phyloP scores from a whole-genome alignment of 768 basidiomycete genomes.

The Coprinellus micaceus region DNA sequence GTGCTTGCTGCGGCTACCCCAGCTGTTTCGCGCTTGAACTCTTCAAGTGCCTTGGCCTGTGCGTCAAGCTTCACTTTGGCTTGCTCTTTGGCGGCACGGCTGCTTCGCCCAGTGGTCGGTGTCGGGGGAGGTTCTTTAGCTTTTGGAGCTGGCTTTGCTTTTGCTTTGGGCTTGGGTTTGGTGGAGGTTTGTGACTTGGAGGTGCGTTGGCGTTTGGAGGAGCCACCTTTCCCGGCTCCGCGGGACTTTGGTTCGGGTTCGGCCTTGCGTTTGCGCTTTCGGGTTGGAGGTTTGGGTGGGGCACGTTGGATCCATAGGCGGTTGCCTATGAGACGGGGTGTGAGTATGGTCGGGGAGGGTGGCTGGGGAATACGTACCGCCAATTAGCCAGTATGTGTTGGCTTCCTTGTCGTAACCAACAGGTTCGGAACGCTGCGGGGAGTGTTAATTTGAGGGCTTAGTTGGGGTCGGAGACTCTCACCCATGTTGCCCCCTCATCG shows the following conservation, averaged over 20 bases:
- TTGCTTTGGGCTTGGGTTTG: slow-evolving; percentile 10
- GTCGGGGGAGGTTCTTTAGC: not conserved
- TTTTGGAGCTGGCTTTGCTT: slow-evolving; percentile 7
- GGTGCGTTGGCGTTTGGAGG: slow-evolving; percentile 21
- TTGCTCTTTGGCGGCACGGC: slow-evolving; percentile 65
- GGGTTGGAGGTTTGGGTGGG: slow-evolving; percentile 45
- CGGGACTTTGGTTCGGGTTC: too few species aligned
- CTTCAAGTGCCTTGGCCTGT: slow-evolving; percentile 66
- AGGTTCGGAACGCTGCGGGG: slow-evolving; percentile 71
- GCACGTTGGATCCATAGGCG: slow-evolving; percentile 85
- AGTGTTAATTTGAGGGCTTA: slow-evolving; percentile 3
- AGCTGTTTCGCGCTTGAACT: slow-evolving; percentile 52
- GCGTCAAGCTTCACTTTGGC: slow-evolving; percentile 67
- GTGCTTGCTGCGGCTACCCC: slow-evolving; percentile 12
- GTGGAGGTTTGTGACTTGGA: slow-evolving; percentile 1
- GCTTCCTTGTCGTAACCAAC: slow-evolving; percentile 77
- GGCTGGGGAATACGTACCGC: slow-evolving; percentile 44
- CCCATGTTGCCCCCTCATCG: slow-evolving; percentile 78
- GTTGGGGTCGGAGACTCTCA: slow-evolving; percentile 22
- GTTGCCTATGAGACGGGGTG: slow-evolving; percentile 46
- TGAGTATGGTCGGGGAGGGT: not conserved
- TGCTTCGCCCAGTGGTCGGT: slow-evolving; percentile 37
- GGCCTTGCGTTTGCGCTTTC: slow-evolving; percentile 36
- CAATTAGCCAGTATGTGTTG: slow-evolving; percentile 86
- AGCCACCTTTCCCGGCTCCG: slow-evolving; percentile 15